A percentile compares a stretch with the other conserved stretches of the same genome.
Evolutionary conservation across 768 basidiomycete species (phyloP).

Genomic region (Strobilomyces dryophilus): DNA sequence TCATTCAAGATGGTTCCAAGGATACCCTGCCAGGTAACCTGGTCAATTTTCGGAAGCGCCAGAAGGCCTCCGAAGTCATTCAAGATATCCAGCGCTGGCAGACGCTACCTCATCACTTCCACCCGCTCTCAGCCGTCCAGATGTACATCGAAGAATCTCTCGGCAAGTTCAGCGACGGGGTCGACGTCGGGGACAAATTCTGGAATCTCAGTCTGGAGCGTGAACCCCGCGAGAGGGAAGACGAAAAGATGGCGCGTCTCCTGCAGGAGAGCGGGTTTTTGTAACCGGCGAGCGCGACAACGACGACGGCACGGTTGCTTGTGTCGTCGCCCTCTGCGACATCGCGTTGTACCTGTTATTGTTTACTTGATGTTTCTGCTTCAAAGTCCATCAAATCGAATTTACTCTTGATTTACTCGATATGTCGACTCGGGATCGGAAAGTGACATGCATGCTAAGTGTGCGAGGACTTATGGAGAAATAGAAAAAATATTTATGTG

Average conservation of each 20-base stretch:
- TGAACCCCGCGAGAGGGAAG: slow-evolving; percentile 93
- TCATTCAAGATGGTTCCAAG: slow-evolving; percentile 95
- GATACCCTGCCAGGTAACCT: slow-evolving; percentile 74
- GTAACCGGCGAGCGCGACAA: no score
- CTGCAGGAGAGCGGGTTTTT: no score
- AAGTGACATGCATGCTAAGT: no score
- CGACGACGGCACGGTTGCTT: slow-evolving; percentile 44
- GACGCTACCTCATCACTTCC: slow-evolving; percentile 83
- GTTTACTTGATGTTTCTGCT: no score
- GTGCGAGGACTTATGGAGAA: no score
- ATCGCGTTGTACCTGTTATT: no score
- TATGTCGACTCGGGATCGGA: no score
- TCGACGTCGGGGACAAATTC: slow-evolving; percentile 69
- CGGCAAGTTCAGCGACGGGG: slow-evolving; percentile 61
- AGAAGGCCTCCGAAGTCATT: slow-evolving; percentile 94
- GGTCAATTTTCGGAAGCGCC: slow-evolving; percentile 95
- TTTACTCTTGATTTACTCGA: no score
- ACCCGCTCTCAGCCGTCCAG: slow-evolving; percentile 59
- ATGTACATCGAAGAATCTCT: slow-evolving; percentile 78
- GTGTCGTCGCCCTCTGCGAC: no score
- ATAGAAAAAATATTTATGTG: no score
- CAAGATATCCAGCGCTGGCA: slow-evolving; percentile 97
- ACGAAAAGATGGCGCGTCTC: slow-evolving; percentile 82
- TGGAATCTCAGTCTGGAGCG: slow-evolving; percentile 84
- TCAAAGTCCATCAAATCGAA: no score